These are phyloP conservation scores for Oidiodendron maius DNA, from an alignment of 495 filamentous ascomycete genomes.

Conservation along the genomic window DNA sequence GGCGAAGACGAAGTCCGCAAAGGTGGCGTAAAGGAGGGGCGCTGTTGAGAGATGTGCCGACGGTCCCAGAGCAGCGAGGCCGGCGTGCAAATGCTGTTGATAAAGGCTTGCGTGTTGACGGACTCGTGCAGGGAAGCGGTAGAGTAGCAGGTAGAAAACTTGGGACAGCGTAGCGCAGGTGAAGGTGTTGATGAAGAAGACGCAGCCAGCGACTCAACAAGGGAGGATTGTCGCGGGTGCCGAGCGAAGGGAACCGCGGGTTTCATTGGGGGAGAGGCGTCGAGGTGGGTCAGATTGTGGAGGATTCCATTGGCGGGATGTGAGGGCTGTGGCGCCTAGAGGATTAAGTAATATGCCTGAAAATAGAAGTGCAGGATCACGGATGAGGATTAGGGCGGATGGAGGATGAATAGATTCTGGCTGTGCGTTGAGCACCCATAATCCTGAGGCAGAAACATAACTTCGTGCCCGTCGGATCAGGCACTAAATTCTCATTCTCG, in stretches of 20 bases:
- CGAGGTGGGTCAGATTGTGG: too few relatives aligned
- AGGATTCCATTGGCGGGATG: not conserved
- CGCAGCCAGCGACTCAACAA: not conserved
- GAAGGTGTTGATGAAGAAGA: not conserved
- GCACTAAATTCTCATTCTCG: too few relatives aligned
- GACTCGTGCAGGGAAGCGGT: conserved; percentile 25
- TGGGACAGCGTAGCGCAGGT: not conserved
- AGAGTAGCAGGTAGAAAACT: conserved; percentile 5
- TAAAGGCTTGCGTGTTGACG: conserved; percentile 20
- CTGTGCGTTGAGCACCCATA: too few relatives aligned
- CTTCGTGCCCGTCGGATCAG: too few relatives aligned
- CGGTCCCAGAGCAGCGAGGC: conserved; percentile 38
- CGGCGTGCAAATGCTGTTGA: conserved; percentile 27
- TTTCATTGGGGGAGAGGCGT: too few relatives aligned
- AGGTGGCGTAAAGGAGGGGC: conserved; percentile 16
- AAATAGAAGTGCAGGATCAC: too few relatives aligned
- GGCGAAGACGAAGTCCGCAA: conserved; percentile 22
- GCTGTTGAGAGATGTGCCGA: conserved; percentile 25
- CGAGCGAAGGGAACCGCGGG: not conserved
- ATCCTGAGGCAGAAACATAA: too few relatives aligned
- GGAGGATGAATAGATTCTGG: too few relatives aligned
- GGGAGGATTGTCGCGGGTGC: not conserved
- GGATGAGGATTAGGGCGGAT: too few relatives aligned
- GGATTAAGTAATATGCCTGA: not conserved
- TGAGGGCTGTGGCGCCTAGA: not conserved